These are phyloP conservation scores for Bimuria novae-zelandiae DNA, from an alignment of 2,329 filamentous ascomycete genomes.

Conservation along the genomic window DNA sequence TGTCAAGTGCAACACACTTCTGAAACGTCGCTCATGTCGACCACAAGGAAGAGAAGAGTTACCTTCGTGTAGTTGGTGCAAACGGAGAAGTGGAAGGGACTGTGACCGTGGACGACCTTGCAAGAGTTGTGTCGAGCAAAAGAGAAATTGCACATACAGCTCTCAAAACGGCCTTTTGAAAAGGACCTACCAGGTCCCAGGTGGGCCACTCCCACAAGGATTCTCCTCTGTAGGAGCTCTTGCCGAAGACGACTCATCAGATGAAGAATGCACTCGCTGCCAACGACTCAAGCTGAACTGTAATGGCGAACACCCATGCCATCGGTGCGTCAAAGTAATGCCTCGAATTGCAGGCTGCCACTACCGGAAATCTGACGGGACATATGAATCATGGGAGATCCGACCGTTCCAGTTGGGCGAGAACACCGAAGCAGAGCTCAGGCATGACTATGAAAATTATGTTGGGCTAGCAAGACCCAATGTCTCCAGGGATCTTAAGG, in stretches of 20 bases:
- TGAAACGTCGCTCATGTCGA: not conserved
- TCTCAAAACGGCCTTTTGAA: conserved; percentile 1
- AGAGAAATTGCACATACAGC: not conserved
- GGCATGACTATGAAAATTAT: not conserved
- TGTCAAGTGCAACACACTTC: not conserved
- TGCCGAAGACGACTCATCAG: not conserved
- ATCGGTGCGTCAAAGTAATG: not conserved
- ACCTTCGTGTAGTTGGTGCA: not conserved
- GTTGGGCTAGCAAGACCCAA: not conserved
- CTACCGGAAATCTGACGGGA: not conserved
- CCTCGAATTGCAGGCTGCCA: not conserved
- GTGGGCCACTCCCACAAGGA: not conserved
- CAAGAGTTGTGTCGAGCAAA: conserved; percentile 3
- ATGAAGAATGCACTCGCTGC: not conserved
- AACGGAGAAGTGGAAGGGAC: not conserved
- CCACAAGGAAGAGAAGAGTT: not conserved
- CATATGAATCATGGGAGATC: conserved; percentile 1
- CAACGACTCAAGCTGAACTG: not conserved
- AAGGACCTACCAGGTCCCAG: not conserved
- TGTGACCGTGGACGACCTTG: not conserved
- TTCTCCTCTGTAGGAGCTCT: conserved; percentile 5
- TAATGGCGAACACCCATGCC: not conserved
- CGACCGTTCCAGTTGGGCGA: not conserved
- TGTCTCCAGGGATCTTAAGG: not conserved
- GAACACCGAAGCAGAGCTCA: not conserved